A percentile compares a stretch with the other conserved stretches of the same genome.
Conservation (phyloP, 345 rosid species). For the Citrus medica region DNA sequence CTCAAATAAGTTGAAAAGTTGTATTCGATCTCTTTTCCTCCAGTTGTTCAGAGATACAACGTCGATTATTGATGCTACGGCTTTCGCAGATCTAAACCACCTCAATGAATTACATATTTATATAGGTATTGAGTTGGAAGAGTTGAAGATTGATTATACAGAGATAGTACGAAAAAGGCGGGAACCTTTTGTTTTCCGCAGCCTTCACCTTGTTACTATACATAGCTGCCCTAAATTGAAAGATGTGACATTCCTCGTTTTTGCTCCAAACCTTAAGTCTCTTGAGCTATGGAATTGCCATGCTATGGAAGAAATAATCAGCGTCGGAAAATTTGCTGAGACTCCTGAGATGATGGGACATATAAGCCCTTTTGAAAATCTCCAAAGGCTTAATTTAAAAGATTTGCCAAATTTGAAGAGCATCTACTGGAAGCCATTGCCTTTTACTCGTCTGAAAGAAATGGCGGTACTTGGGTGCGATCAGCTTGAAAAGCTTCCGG, state of each 20-base stretch:
- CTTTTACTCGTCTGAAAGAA: background rate
- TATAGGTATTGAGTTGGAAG: background rate
- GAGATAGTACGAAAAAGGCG: too few relatives aligned
- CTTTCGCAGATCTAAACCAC: background rate
- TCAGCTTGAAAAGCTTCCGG: too few relatives aligned
- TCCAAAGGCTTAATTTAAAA: background rate
- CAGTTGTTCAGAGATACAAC: background rate
- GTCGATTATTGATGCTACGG: background rate
- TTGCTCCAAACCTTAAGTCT: background rate
- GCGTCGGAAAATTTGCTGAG: too few relatives aligned
- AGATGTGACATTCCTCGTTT: background rate
- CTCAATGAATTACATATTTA: background rate
- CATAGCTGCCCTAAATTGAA: background rate
- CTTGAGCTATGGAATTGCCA: background rate
- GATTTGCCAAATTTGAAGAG: constrained; percentile 2
- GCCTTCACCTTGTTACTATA: background rate
- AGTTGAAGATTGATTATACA: background rate
- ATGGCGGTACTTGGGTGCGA: background rate
- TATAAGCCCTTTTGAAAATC: background rate
- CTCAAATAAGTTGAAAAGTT: background rate
- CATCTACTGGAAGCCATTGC: background rate
- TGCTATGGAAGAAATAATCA: too few relatives aligned
- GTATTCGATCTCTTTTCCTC: background rate
- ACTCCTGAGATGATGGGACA: too few relatives aligned
- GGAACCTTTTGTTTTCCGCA: background rate